Percentiles rank a stretch among this genome's conserved stretches.
phyloP scores from a whole-genome alignment of 495 filamentous ascomycete species.

The Ascodesmis nigricans region DNA sequence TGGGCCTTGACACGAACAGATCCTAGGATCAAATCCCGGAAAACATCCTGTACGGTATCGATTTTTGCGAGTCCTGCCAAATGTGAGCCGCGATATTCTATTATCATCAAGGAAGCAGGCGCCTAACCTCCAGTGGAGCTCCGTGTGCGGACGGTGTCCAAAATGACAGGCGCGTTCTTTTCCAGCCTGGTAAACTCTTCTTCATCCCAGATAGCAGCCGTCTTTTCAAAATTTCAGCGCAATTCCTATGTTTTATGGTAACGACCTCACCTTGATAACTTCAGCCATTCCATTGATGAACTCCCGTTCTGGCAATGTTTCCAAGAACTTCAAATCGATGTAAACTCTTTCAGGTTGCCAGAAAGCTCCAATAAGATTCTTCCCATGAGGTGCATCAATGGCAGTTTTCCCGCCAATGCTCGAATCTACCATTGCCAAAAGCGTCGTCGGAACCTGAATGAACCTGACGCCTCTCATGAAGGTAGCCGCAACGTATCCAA shows the following conservation, averaged over 20 bases:
- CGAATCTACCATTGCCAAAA: conserved; percentile 94
- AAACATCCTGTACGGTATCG: conserved; percentile 43
- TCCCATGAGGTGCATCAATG: conserved; percentile 89
- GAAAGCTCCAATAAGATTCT: conserved; percentile 90
- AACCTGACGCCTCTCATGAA: conserved; percentile 96
- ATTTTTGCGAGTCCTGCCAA: conserved; percentile 32
- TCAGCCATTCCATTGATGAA: conserved; percentile 99
- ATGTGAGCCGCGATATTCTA: conserved; percentile 5
- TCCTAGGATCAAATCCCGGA: conserved; percentile 73
- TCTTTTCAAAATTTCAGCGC: conserved; percentile 26
- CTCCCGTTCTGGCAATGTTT: conserved; percentile 73
- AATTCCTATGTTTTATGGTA: background rate
- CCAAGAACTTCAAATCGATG: conserved; percentile 81
- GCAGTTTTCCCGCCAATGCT: conserved; percentile 97
- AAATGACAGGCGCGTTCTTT: conserved; percentile 49
- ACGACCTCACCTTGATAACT: conserved; percentile 50
- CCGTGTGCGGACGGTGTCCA: conserved; percentile 43
- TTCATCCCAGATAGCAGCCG: conserved; percentile 86
- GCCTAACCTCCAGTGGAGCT: conserved; percentile 23
- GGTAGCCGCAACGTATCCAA: conserved; percentile 87
- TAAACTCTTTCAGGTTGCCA: conserved; percentile 90
- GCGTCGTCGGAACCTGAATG: conserved; percentile 86
- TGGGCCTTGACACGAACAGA: conserved; percentile 78
- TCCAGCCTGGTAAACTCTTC: conserved; percentile 71
- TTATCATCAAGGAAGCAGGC: background rate